These are phyloP conservation scores for Lophiotrema nucula DNA, from an alignment of 495 filamentous ascomycete species.

Conservation along the genomic window DNA sequence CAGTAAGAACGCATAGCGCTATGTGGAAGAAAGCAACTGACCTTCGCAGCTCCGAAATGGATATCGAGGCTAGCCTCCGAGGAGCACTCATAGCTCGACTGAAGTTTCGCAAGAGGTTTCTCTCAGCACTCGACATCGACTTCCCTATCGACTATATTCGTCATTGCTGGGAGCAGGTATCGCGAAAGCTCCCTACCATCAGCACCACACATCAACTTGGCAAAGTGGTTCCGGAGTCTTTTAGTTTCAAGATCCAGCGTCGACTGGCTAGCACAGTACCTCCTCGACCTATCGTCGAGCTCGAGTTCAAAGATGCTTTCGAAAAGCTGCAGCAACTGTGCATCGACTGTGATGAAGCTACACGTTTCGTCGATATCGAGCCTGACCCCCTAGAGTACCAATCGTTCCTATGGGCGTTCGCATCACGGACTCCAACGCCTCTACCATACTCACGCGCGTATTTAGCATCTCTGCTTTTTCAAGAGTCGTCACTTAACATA, in stretches of 20 bases:
- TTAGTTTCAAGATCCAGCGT: slow-evolving; percentile 87
- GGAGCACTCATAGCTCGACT: slow-evolving; percentile 22
- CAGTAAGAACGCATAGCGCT: slow-evolving; percentile 1
- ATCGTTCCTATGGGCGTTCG: slow-evolving; percentile 69
- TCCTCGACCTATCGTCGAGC: slow-evolving; percentile 81
- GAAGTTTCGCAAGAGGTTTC: slow-evolving; percentile 27
- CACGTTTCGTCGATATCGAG: slow-evolving; percentile 8
- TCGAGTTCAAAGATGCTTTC: slow-evolving; percentile 69
- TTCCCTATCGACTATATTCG: slow-evolving; percentile 8
- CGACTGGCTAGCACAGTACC: slow-evolving; percentile 88
- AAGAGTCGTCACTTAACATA: slow-evolving; percentile 61
- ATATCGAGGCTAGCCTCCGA: slow-evolving; percentile 10
- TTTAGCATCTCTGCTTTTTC: slow-evolving; percentile 73
- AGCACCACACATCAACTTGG: slow-evolving; percentile 59
- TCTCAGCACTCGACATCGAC: slow-evolving; percentile 27
- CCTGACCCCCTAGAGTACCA: slow-evolving; percentile 18
- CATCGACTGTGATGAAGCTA: slow-evolving; percentile 63
- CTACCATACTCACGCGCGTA: slow-evolving; percentile 80
- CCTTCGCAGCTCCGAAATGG: slow-evolving; percentile 1
- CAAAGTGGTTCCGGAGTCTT: slow-evolving; percentile 68
- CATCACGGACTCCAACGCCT: slow-evolving; percentile 77
- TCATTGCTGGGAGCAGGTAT: slow-evolving; percentile 19
- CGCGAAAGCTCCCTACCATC: slow-evolving; percentile 39
- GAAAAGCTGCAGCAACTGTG: slow-evolving; percentile 67
- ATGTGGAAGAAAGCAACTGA: background rate